Conservation (phyloP, 2,329 filamentous ascomycete species). For the Trichoderma arundinaceum region DNA sequence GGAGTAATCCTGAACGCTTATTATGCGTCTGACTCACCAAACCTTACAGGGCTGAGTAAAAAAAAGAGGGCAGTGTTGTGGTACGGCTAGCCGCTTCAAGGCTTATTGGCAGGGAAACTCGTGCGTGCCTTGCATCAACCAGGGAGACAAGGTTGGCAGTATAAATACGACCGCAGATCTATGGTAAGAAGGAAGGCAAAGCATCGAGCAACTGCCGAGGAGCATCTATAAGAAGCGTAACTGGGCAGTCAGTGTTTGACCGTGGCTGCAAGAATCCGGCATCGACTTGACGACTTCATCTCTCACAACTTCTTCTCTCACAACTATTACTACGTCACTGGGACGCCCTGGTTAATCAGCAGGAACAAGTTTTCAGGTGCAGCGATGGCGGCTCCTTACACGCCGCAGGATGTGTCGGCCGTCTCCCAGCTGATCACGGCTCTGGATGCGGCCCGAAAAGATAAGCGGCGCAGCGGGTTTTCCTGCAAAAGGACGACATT, state of each 20-base stretch:
- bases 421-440: slow-evolving; percentile 68
- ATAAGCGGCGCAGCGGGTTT: slow-evolving; percentile 64
- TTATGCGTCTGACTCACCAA: slow-evolving; percentile 31
- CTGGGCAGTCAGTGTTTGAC: background rate
- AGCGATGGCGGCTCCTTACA: slow-evolving; percentile 60
- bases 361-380: background rate
- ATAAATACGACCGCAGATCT: slow-evolving; percentile 4
- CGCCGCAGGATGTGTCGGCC: slow-evolving; percentile 71
- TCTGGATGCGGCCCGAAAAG: slow-evolving; percentile 64
- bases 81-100: background rate
- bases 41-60: slow-evolving; percentile 21
- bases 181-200: background rate
- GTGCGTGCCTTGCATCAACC: slow-evolving; percentile 18
- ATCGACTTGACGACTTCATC: slow-evolving; percentile 1
- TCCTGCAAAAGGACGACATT: slow-evolving; percentile 84
- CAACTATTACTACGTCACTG: background rate
- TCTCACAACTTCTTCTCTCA: background rate
- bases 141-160: background rate
- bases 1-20: slow-evolving; percentile 24
- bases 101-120: background rate
- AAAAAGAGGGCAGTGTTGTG: slow-evolving; percentile 26
- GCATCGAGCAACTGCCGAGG: background rate
- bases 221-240: background rate
- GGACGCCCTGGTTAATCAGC: background rate
- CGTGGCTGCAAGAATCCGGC: background rate